Conservation (phyloP, 176 grass and related monocot genomes). For the Musa acuminata region DNA sequence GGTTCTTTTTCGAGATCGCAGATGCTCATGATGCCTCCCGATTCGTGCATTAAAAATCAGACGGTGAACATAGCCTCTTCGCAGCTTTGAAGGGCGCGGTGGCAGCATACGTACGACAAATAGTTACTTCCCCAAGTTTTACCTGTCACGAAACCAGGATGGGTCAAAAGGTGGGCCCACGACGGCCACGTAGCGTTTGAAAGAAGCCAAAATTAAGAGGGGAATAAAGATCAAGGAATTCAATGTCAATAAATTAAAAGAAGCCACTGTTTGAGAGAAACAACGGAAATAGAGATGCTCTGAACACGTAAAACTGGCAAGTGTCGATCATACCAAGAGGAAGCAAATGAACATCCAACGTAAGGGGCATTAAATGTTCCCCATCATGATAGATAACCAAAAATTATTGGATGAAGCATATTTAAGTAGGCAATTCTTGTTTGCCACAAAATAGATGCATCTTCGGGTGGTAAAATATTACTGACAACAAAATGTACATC, state of each 20-base stretch:
- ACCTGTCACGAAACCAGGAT: too few species aligned
- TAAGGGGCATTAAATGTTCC: background rate
- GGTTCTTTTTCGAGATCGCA: background rate
- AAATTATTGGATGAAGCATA: background rate
- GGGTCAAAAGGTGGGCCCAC: too few species aligned
- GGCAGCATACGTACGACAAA: too few species aligned
- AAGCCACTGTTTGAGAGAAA: too few species aligned
- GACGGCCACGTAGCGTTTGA: too few species aligned
- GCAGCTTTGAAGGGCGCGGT: background rate
- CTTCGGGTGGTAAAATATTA: background rate
- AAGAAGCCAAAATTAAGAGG: too few species aligned
- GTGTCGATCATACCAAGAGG: background rate
- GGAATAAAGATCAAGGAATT: too few species aligned
- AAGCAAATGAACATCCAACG: background rate
- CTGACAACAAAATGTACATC: slow-evolving; percentile 4
- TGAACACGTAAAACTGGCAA: background rate
- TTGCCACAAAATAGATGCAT: slow-evolving; percentile 10
- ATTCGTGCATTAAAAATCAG: background rate
- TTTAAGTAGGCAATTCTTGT: slow-evolving; percentile 14
- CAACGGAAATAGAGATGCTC: too few species aligned
- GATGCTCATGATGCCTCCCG: background rate
- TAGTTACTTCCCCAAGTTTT: too few species aligned
- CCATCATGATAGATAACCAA: too few species aligned
- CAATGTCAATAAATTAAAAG: too few species aligned
- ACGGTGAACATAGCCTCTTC: background rate